A percentile compares a stretch with the other conserved stretches of the same genome.
These are phyloP conservation scores for Cutaneotrichosporon cavernicola DNA, from an alignment of 1,284 basidiomycete genomes.

Conservation along the genomic window DNA sequence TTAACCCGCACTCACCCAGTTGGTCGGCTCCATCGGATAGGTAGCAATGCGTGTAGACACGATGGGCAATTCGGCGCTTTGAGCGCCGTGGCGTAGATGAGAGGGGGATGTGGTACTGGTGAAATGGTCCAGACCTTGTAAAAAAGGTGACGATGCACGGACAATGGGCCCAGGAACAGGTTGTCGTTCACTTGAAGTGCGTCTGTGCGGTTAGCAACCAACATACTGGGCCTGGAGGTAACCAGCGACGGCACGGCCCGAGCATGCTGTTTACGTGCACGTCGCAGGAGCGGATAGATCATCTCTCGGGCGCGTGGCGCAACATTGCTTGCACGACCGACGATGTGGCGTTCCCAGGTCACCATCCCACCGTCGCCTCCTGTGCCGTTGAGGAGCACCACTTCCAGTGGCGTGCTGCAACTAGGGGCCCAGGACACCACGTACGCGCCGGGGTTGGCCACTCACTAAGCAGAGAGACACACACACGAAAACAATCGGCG, in stretches of 20 bases:
- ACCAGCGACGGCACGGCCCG: neutral
- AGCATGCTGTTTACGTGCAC: neutral
- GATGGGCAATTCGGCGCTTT: slow-evolving; percentile 19
- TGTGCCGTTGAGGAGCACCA: neutral
- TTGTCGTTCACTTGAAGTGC: neutral
- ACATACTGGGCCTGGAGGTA: neutral
- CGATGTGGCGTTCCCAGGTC: neutral
- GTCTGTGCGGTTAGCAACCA: neutral
- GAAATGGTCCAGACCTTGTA: neutral
- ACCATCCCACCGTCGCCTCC: neutral
- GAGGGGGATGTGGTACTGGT: slow-evolving; percentile 1
- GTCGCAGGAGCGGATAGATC: neutral
- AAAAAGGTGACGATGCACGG: neutral
- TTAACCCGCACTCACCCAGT: slow-evolving; percentile 29
- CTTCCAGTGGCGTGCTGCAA: neutral
- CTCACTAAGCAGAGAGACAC: neutral
- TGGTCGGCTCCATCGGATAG: slow-evolving; percentile 31
- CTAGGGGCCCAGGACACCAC: neutral
- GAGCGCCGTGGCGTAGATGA: slow-evolving; percentile 3
- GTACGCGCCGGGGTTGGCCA: neutral
- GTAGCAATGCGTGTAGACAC: slow-evolving; percentile 20
- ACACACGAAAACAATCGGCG: neutral
- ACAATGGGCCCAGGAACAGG: neutral
- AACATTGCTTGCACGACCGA: neutral
- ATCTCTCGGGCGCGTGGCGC: slow-evolving; percentile 1